phyloP scores from a whole-genome alignment of 768 basidiomycete species.

The Calocybe gangraenosa region DNA sequence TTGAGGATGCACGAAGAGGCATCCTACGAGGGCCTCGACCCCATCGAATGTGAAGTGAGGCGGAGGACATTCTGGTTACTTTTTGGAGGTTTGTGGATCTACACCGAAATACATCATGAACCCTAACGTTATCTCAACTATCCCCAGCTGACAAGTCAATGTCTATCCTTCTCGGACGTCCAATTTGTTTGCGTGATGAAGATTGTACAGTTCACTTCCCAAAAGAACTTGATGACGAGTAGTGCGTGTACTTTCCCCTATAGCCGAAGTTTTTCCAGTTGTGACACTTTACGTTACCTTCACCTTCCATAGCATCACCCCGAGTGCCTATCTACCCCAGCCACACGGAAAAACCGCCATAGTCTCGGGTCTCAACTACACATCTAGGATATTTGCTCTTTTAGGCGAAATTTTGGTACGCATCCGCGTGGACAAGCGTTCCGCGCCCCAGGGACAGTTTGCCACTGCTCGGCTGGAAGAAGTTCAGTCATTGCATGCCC shows the following conservation, averaged over 20 bases:
- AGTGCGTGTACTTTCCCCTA: conserved; percentile 46
- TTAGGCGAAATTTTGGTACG: conserved; percentile 85
- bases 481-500: conserved; percentile 72
- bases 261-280: conserved; percentile 27
- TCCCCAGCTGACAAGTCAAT: conserved; percentile 80
- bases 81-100: conserved; percentile 64
- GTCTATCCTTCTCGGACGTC: conserved; percentile 80
- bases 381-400: conserved; percentile 79
- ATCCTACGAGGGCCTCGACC: conserved; percentile 77
- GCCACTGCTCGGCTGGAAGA: conserved; percentile 83
- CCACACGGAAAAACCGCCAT: conserved; percentile 85
- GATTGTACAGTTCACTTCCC: conserved; percentile 89
- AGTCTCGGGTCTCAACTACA: conserved; percentile 85
- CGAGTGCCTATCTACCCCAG: conserved; percentile 76
- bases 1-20: conserved; percentile 85
- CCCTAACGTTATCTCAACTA: conserved; percentile 9
- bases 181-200: conserved; percentile 84
- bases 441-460: conserved; percentile 81
- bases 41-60: conserved; percentile 85
- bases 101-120: neutral
- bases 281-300: conserved; percentile 13
- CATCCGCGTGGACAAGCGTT: conserved; percentile 83
- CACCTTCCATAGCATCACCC: conserved; percentile 61
- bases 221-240: conserved; percentile 85
- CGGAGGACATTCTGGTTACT: conserved; percentile 86